Conservation (phyloP, 2,329 filamentous ascomycete species). For the Alternaria arborescens region DNA sequence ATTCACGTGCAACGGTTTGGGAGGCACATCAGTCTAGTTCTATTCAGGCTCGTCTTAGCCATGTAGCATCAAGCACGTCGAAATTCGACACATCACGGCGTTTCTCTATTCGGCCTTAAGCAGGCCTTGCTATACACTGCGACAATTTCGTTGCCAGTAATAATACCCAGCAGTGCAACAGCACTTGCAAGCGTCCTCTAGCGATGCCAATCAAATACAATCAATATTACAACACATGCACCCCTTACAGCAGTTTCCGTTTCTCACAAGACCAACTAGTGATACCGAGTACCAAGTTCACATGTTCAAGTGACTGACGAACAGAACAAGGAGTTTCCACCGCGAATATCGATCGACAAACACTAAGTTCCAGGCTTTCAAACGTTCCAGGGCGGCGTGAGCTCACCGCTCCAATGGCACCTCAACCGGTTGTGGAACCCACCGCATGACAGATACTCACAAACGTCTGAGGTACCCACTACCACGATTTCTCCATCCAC, state of each 20-base stretch:
- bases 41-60: constrained; percentile 8
- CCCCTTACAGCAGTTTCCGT: neutral
- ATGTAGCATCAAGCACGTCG: constrained; percentile 9
- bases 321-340: constrained; percentile 1
- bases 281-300: neutral
- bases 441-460: constrained; percentile 15
- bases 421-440: constrained; percentile 3
- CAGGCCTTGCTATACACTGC: constrained; percentile 12
- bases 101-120: neutral
- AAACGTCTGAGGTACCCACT: constrained; percentile 6
- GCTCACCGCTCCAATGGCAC: constrained; percentile 16
- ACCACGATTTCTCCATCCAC: constrained; percentile 10
- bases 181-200: constrained; percentile 8
- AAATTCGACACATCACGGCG: constrained; percentile 16
- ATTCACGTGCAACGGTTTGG: constrained; percentile 4
- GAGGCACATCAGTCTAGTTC: constrained; percentile 6
- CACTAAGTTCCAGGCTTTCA: constrained; percentile 7
- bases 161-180: constrained; percentile 25
- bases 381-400: constrained; percentile 1
- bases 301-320: neutral
- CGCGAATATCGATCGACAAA: constrained; percentile 8
- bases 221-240: neutral
- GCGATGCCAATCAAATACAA: constrained; percentile 11
- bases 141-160: constrained; percentile 13
- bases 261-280: constrained; percentile 4